These are phyloP conservation scores for Talaromyces albobiverticillius DNA, from an alignment of 2,329 filamentous ascomycete species.

Conservation along the genomic window DNA sequence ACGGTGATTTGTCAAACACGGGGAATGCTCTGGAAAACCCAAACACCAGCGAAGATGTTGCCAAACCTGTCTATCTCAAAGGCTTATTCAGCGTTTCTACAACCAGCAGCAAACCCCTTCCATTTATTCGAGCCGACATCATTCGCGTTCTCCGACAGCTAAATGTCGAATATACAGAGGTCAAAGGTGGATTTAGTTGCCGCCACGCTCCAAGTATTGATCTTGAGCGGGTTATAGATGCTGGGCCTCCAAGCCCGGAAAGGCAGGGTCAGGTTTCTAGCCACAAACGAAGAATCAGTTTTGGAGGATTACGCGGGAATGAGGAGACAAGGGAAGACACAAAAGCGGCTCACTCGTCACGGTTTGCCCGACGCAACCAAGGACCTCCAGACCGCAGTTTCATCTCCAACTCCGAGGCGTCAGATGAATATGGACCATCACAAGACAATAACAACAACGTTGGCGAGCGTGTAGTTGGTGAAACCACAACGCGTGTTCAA, in stretches of 20 bases:
- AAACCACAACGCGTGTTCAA: conserved; percentile 89
- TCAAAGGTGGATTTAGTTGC: conserved; percentile 90
- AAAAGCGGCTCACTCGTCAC: conserved; percentile 45
- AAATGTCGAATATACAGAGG: conserved; percentile 86
- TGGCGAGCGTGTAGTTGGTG: conserved; percentile 66
- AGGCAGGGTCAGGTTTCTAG: conserved; percentile 48
- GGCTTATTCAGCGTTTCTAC: conserved; percentile 96
- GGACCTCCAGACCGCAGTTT: conserved; percentile 65
- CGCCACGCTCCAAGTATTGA: conserved; percentile 87
- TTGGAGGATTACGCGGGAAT: conserved; percentile 66
- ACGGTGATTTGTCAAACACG: conserved; percentile 67
- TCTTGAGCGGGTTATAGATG: conserved; percentile 68
- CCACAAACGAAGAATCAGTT: conserved; percentile 78
- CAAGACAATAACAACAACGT: conserved; percentile 42
- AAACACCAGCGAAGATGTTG: conserved; percentile 66
- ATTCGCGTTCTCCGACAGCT: conserved; percentile 85
- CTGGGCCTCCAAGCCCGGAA: conserved; percentile 57
- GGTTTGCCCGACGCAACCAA: conserved; percentile 44
- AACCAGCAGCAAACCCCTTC: conserved; percentile 85
- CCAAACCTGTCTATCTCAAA: conserved; percentile 90
- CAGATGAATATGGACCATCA: conserved; percentile 65
- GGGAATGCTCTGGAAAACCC: conserved; percentile 50
- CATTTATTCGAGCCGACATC: conserved; percentile 82
- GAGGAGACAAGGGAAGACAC: conserved; percentile 67
- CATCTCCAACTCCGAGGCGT: conserved; percentile 79